Evolutionary conservation across 2,329 filamentous ascomycete genomes (phyloP).

Genomic region (Cercospora janseana): DNA sequence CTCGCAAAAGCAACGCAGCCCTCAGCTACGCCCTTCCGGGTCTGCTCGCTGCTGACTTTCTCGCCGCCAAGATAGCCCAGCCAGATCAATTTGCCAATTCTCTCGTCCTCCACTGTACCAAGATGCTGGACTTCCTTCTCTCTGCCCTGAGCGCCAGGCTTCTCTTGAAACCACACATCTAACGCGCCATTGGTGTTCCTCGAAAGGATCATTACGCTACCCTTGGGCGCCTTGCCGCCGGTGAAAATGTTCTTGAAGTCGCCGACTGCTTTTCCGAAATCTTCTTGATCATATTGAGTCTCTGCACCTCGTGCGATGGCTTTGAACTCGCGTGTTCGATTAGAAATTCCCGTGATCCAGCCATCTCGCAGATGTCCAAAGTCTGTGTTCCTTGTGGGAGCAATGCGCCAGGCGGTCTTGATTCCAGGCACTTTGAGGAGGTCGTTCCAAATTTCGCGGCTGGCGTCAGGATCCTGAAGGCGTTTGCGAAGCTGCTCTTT

Average conservation of each 20-base stretch:
- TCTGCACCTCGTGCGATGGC: conserved; percentile 40
- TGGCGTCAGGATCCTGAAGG: conserved; percentile 67
- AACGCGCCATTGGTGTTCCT: conserved; percentile 66
- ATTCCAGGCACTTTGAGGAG: conserved; percentile 66
- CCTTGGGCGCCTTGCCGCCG: conserved; percentile 73
- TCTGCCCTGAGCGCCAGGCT: conserved; percentile 42
- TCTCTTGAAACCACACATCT: conserved; percentile 63
- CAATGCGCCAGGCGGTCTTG: conserved; percentile 76
- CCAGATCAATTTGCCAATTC: conserved; percentile 80
- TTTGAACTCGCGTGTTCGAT: conserved; percentile 60
- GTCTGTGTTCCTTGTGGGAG: conserved; percentile 90
- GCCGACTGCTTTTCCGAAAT: conserved; percentile 70
- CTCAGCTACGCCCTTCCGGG: conserved; percentile 77
- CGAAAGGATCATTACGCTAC: conserved; percentile 70
- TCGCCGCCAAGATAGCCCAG: conserved; percentile 83
- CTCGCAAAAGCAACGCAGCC: conserved; percentile 87
- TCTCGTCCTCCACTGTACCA: conserved; percentile 73
- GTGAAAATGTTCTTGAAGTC: conserved; percentile 82
- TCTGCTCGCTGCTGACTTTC: conserved; percentile 80
- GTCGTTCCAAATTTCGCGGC: conserved; percentile 71
- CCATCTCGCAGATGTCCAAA: conserved; percentile 90
- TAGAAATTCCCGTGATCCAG: conserved; percentile 81
- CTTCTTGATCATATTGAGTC: conserved; percentile 64
- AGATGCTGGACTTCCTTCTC: conserved; percentile 53
- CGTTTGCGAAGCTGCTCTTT: conserved; percentile 68